phyloP scores from a whole-genome alignment of 768 basidiomycete species.

The Phlebiopsis flavidoalba region DNA sequence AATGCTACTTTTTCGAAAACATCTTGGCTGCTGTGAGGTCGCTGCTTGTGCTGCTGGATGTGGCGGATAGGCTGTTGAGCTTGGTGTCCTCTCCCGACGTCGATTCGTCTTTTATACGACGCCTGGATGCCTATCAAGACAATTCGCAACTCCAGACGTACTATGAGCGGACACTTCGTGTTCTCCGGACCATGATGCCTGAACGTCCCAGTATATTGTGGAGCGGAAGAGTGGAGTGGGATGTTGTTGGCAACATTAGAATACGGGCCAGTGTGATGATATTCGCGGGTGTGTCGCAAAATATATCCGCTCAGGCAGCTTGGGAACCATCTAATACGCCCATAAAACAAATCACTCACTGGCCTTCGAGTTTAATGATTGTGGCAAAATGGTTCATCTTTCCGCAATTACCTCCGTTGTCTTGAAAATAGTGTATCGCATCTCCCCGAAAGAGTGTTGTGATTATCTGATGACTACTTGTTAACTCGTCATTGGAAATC shows the following conservation, averaged over 20 bases:
- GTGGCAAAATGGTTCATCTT: too few relatives aligned
- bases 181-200: background rate
- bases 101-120: background rate
- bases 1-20: background rate
- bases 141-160: background rate
- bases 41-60: background rate
- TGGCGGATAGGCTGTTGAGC: background rate
- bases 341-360: too few relatives aligned
- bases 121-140: background rate
- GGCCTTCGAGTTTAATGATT: too few relatives aligned
- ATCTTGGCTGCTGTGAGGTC: slow-evolving; percentile 3
- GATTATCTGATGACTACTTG: too few relatives aligned
- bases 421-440: too few relatives aligned
- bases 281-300: too few relatives aligned
- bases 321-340: background rate
- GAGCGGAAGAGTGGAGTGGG: background rate
- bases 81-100: background rate
- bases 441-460: too few relatives aligned
- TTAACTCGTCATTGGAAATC: too few relatives aligned
- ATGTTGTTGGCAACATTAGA: background rate
- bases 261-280: too few relatives aligned
- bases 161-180: too few relatives aligned
- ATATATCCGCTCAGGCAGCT: background rate
- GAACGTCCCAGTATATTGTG: background rate
- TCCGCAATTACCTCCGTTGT: too few relatives aligned